Conservation (phyloP, 2,329 filamentous ascomycete species). For the Monilinia fructigena region DNA sequence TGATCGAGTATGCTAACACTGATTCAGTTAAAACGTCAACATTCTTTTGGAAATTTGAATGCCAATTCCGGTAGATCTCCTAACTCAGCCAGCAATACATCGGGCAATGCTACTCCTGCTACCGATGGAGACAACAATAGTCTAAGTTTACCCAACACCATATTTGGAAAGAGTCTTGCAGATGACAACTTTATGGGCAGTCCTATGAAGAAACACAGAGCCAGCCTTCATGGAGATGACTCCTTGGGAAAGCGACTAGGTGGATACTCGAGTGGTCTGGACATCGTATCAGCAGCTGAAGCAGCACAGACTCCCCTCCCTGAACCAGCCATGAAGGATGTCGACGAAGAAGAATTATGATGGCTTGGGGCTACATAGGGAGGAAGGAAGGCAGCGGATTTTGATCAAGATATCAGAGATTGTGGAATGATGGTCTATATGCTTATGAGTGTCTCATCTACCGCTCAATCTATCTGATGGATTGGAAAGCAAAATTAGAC, state of each 20-base stretch:
- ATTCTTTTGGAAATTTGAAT: conserved; percentile 68
- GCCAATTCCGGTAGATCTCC: conserved; percentile 47
- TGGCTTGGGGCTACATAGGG: conserved; percentile 25
- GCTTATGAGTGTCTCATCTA: conserved; percentile 9
- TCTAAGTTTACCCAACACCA: conserved; percentile 37
- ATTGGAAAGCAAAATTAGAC: conserved; percentile 10
- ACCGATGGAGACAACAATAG: conserved; percentile 40
- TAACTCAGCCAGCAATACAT: conserved; percentile 47
- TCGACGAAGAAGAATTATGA: conserved; percentile 37
- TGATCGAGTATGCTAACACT: neutral
- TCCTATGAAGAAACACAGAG: conserved; percentile 73
- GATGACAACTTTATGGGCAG: conserved; percentile 59
- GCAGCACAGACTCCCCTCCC: conserved; percentile 35
- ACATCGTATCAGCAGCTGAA: conserved; percentile 37
- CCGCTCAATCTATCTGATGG: conserved; percentile 9
- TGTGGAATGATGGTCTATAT: neutral
- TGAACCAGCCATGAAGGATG: conserved; percentile 28
- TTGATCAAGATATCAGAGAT: conserved; percentile 20
- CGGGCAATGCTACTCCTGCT: conserved; percentile 45
- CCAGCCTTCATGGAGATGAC: conserved; percentile 55
- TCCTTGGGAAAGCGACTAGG: conserved; percentile 34
- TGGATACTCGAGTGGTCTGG: conserved; percentile 30
- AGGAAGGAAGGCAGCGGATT: conserved; percentile 9
- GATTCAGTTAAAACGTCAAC: conserved; percentile 72
- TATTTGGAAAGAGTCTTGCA: conserved; percentile 46